Evolutionary conservation across 331 rosid species (phyloP), one percentile per base, ranked within the genome.

Genomic region (Rhamnella rubrinervis): DNA sequence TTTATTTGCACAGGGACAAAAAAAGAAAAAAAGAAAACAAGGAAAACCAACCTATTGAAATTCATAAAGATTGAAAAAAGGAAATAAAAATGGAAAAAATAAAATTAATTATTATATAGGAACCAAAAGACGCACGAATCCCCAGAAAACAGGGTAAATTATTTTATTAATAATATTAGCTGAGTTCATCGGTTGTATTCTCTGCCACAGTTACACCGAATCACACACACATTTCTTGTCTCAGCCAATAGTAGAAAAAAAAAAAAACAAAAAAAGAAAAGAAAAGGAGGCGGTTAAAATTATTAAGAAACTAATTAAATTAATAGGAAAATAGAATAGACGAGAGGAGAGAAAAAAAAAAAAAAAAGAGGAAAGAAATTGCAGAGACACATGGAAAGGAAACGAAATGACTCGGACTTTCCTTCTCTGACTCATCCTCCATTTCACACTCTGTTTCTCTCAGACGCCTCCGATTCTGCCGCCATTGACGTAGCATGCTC

Each of bases 391-490:
- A 73, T 72, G 87, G 83, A 80, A 76, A 74, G 67, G 70, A 76
- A 88, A 77, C 79, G 81, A 66, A 84, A 71, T 62, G 87, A 75
- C 85, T 66, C 49, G 28, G 77, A 77, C 82, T 6, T 66, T 68
- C 64, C 17, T 62, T 11, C 71, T 46, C 15, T 28, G 67, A 56
- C 73, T 56, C 62, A 65, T 63, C 59, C 63, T 67, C 74, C 59
- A 38, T 35, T 53, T 38, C 71, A 7, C 66, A 40, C 67, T 39
- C 56, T 63, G 75, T 35, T 53, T 61, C 26, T 49, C 53, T 68
- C 72, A 68, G 19, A 9, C 19, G 28, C 55, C 55, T 78, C 56
- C 71, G 63, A 18, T 66, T 18, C 53, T 41, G 19, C 66, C 71
- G 41, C 71, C 61, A 31, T 79, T 71, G 73, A 15, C 71, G 72